Evolutionary conservation across 345 rosid species (phyloP), one percentile per base, ranked within the genome.

Genomic region (Eucalyptus cloeziana): DNA sequence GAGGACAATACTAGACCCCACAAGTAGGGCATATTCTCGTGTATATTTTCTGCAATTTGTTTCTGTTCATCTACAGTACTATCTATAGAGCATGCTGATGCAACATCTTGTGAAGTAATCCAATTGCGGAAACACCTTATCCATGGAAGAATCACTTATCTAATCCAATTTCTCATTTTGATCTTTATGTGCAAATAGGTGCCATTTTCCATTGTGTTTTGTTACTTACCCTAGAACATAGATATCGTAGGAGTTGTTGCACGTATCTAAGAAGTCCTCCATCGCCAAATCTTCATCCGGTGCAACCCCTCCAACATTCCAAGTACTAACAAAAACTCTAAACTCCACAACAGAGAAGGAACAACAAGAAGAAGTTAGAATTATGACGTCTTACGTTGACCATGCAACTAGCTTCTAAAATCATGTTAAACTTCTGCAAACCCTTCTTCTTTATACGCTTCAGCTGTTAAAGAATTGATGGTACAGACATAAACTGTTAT

Each of bases 221-320:
- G 60, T 69, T 52, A 87, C 49, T 54, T 93, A 97, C 99, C 99
- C 99, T 31, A 96, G 89, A 89, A 96, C 98, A 45, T 96, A 97
- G 90, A 97, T 93, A 91, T 97, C 98, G 60, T 95, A 94, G 4
- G 92, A 69, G 43, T 90, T 90, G 86, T 92, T 91, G 86, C 88
- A 79, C 40, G 91, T 91, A 86, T 94, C 94, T 30, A 96, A 86
- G 93, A 96, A 92, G 87, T 95, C 98, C 83, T 93, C 94, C 94
- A 97, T 92, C 71, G 95, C 97, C 88, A 95, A 60, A 52, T 91
- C 93, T 71, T 95, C 96, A 13, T 87, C 80, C 33, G 98, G 98
- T 87, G 93, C 96, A 91, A 94, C 81, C 47, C 99, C 99, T 15
- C 97, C 99, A 47, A 96, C 98, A 90, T 97, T 97, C 98, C 99